A percentile compares a stretch with the other conserved stretches of the same genome.
These are phyloP conservation scores for Bromus sterilis DNA, from an alignment of 176 grass and related monocot genomes.

Conservation along the genomic window DNA sequence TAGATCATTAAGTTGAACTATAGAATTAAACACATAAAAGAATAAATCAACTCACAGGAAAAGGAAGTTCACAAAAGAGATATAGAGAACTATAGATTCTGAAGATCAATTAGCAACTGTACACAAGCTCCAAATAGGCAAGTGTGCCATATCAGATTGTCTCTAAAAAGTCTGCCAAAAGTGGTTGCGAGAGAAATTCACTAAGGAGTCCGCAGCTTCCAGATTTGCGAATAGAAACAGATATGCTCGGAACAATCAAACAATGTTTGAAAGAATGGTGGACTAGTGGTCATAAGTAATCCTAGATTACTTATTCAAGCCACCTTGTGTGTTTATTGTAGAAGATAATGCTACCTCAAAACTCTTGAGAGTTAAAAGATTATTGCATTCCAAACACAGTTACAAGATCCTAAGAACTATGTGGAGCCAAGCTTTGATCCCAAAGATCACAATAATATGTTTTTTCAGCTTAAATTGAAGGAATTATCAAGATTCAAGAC, in stretches of 20 bases:
- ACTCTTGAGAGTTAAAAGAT: not conserved
- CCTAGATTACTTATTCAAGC: not conserved
- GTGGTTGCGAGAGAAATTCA: not conserved
- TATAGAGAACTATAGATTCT: conserved; percentile 11
- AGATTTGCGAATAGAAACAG: not conserved
- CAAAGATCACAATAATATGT: not conserved
- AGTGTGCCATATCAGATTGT: not conserved
- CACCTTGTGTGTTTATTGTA: not conserved
- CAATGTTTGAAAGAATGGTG: not conserved
- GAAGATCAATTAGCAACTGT: not conserved
- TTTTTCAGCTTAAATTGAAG: not conserved
- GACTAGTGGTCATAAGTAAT: not conserved
- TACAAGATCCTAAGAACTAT: not conserved
- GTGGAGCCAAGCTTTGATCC: not conserved
- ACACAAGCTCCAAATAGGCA: not conserved
- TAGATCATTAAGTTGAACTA: conserved; percentile 20
- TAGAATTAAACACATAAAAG: not conserved
- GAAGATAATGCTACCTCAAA: not conserved
- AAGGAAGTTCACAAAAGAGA: not conserved
- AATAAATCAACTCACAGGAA: not conserved
- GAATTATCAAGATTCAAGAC: not conserved
- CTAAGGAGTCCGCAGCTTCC: not conserved
- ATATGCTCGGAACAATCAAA: not conserved
- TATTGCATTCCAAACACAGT: not conserved
- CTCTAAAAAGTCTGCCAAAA: not conserved